phyloP scores from a whole-genome alignment of 2,329 filamentous ascomycete genomes.

The Stemphylium lycopersici region DNA sequence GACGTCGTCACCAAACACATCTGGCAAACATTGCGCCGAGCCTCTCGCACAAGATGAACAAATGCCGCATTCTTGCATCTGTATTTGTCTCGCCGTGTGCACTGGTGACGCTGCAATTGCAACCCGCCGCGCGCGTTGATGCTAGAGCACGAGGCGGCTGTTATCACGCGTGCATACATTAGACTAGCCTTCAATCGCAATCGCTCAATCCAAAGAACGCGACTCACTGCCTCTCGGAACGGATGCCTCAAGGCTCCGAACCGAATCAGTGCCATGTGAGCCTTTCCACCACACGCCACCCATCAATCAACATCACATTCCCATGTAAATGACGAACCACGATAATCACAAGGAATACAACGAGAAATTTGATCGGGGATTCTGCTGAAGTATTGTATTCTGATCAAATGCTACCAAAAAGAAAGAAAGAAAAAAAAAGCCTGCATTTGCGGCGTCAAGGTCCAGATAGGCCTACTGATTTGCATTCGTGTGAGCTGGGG shows the following conservation, averaged over 20 bases:
- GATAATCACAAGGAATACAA: background rate
- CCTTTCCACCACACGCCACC: background rate
- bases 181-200: too few relatives aligned
- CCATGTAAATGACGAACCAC: background rate
- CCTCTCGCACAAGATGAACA: background rate
- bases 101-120: background rate
- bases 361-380: background rate
- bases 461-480: constrained; percentile 9
- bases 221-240: background rate
- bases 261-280: background rate
- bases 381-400: constrained; percentile 11
- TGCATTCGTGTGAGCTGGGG: constrained; percentile 19
- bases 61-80: background rate
- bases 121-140: background rate
- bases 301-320: too few relatives aligned
- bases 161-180: too few relatives aligned
- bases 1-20: background rate
- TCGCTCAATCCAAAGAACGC: background rate
- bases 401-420: constrained; percentile 17
- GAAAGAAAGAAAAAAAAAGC: constrained; percentile 4
- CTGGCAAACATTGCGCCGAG: background rate
- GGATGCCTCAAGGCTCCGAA: background rate
- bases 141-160: background rate
- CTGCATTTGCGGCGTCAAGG: constrained; percentile 16
- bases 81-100: background rate